Base-by-base conservation (phyloP, 306 rosid genomes). In the Casuarina glauca region DNA sequence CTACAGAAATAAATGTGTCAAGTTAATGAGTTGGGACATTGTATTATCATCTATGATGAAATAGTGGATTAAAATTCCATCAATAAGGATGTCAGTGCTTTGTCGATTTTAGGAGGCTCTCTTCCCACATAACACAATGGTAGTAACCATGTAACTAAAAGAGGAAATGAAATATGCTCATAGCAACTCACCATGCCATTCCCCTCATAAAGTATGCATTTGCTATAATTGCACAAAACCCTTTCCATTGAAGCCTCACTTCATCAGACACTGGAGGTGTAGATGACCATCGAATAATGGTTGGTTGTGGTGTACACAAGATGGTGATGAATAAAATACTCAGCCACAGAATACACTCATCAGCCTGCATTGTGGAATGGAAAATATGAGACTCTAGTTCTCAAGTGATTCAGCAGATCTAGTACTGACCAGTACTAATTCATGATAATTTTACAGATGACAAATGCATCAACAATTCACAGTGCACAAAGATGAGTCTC, bases 231-330 rank as follows among this genome's bases (percentile, higher is more conserved):
- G 96, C 97, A 81, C 99, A 93, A 74, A 95, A 95, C 77, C 99
- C 99, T 83, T 95, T 95, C 99, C 99, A 95, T 45, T 93, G 93
- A 67, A 92, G 96, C 86, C 89, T 83, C 79, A 87, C 90, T 86
- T 95, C 96, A 76, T 93, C 97, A 1, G 96, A 92, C 80, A 89
- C 97, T 0, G 99, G 88, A 74, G 96, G 88, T 35, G 93, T 91
- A 57, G 97, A 87, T 75, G 99, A 95, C 99, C 99, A 95, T 82
- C 97, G 85, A 79, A 95, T 93, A 63, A 95, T 82, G 74, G 99
- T 95, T 58, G 97, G 99, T 78, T 87, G 99, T 17, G 99, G 99
- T 44, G 99, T 95, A 66, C 97, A 95, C 93, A 95, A 72, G 73
- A 95, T 93, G 75, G 99, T 93, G 84, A 95, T 88, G 88, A 93